phyloP scores from a whole-genome alignment of 257 asterid species.

The Leonotis leonurus region DNA sequence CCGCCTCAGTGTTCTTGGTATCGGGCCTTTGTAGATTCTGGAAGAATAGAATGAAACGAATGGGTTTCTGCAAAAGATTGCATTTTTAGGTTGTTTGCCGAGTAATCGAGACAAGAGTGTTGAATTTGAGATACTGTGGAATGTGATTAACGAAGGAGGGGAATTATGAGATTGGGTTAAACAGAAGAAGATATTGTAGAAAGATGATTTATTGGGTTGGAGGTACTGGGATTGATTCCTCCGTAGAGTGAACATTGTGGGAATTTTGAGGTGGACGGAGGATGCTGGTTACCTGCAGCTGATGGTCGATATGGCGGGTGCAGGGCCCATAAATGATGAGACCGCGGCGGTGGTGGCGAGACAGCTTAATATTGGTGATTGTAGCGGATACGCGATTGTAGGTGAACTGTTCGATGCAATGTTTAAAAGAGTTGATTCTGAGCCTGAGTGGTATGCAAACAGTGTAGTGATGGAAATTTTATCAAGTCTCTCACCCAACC shows the following conservation, averaged over 20 bases:
- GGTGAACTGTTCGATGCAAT: too few species aligned
- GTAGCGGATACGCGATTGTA: too few species aligned
- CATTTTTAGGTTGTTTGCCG: background rate
- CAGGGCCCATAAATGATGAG: too few species aligned
- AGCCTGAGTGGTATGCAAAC: too few species aligned
- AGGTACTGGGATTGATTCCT: constrained; percentile 21
- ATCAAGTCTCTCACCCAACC: too few species aligned
- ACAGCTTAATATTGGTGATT: too few species aligned
- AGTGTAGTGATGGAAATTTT: too few species aligned
- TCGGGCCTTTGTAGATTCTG: constrained; percentile 48
- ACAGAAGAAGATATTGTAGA: background rate
- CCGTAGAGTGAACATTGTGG: constrained; percentile 30
- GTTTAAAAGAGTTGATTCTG: too few species aligned
- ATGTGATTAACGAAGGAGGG: constrained; percentile 1
- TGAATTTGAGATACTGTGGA: constrained; percentile 13
- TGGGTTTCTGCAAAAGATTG: constrained; percentile 5
- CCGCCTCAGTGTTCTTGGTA: constrained; percentile 65
- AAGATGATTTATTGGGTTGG: constrained; percentile 5
- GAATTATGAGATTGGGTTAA: background rate
- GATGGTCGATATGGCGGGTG: background rate
- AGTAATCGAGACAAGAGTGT: constrained; percentile 5
- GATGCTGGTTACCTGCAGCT: background rate
- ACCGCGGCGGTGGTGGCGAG: too few species aligned
- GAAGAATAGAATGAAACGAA: constrained; percentile 36
- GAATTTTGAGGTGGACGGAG: background rate